These are phyloP conservation scores for Skeletonema menzelii DNA, from an alignment of 108 stramenopile species.

Conservation along the genomic window DNA sequence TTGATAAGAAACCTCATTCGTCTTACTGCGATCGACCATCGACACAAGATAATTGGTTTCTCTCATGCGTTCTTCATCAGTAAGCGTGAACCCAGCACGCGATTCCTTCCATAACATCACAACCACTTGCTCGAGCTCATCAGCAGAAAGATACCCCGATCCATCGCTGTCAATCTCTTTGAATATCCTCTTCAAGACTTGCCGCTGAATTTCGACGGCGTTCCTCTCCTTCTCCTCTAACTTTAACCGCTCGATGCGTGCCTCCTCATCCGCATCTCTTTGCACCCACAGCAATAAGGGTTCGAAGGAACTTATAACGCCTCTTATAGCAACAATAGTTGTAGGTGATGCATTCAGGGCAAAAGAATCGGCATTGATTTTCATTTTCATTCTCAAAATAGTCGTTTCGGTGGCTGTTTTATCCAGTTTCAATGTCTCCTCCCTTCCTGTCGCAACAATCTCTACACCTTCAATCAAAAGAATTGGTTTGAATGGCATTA, in stretches of 20 bases:
- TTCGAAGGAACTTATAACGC: conserved; percentile 6
- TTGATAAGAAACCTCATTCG: conserved; percentile 19
- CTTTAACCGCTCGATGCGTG: background rate
- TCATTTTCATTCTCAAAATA: background rate
- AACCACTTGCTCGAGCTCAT: conserved; percentile 13
- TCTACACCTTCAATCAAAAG: conserved; percentile 2
- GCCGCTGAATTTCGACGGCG: background rate
- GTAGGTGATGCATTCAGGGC: conserved; percentile 13
- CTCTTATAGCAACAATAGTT: conserved; percentile 3
- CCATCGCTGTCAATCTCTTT: conserved; percentile 14
- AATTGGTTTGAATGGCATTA: conserved; percentile 29
- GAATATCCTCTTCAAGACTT: conserved; percentile 9
- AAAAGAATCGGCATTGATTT: conserved; percentile 1
- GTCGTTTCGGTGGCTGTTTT: background rate
- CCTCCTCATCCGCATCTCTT: background rate
- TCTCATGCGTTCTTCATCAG: conserved; percentile 17
- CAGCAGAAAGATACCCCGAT: conserved; percentile 2
- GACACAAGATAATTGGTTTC: conserved; percentile 22
- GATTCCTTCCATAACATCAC: conserved; percentile 6
- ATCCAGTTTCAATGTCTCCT: background rate
- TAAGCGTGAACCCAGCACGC: conserved; percentile 1
- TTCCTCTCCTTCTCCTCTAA: background rate
- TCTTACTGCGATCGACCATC: conserved; percentile 12
- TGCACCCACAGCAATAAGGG: background rate
- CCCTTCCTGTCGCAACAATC: background rate